These are phyloP conservation scores for Ophiostoma himal-ulmi DNA, from an alignment of 2,329 filamentous ascomycete species.

Conservation along the genomic window DNA sequence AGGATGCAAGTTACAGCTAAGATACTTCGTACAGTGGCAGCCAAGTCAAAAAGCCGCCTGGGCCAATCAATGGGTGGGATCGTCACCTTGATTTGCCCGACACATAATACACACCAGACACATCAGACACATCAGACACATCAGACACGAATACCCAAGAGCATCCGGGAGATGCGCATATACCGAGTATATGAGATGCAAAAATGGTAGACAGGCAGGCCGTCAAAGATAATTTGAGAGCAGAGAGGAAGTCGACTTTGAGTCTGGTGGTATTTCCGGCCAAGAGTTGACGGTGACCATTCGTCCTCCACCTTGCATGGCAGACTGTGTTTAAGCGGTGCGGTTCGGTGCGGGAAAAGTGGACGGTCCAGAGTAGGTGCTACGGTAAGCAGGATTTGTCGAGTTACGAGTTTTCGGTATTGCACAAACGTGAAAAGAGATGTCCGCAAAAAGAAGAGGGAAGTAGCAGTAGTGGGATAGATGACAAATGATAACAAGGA, in stretches of 20 bases:
- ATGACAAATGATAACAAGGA: too few relatives aligned
- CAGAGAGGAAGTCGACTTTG: background rate
- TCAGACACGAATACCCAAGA: background rate
- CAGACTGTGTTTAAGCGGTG: conserved; percentile 19
- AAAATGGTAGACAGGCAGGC: background rate
- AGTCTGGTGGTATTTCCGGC: conserved; percentile 2
- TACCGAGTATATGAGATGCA: background rate
- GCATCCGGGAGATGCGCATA: background rate
- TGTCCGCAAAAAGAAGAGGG: background rate
- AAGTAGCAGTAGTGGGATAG: background rate
- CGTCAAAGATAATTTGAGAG: background rate
- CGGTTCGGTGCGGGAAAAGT: conserved; percentile 26
- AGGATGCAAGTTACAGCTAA: background rate
- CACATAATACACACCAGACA: background rate
- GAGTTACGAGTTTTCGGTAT: background rate
- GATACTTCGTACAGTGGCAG: background rate
- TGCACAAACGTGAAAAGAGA: background rate
- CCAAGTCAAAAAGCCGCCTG: background rate
- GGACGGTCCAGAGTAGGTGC: conserved; percentile 7
- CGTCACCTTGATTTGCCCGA: conserved; percentile 6
- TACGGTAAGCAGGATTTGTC: conserved; percentile 2
- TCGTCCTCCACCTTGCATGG: conserved; percentile 19
- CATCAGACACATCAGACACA: background rate
- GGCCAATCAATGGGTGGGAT: background rate
- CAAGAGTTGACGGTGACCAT: background rate